Evolutionary conservation across 1,284 basidiomycete species (phyloP), one percentile per base, ranked within the genome.

Genomic region (Ceratobasidium sp.): DNA sequence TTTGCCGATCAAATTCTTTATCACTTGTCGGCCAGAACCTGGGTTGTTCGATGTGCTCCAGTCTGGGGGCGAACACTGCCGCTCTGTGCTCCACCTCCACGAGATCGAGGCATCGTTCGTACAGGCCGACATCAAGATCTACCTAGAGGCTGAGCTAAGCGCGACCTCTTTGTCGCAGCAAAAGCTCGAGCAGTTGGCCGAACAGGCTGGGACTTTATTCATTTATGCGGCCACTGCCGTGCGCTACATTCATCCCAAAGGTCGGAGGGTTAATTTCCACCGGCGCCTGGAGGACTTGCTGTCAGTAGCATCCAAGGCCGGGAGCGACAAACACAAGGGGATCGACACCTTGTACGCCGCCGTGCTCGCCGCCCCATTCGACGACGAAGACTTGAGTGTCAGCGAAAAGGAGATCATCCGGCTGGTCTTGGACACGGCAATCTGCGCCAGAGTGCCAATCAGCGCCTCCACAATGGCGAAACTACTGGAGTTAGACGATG

Each of bases 1-100:
- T 43, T 6, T 67, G 21, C 64, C 64, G 43, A 23, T 67, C 52
- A 54, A 52, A 50, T 67, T 67, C 52, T 67, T 67, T n/a, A 50
- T 67, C 13, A 55, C 64, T 11, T 41, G 64, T 30, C 50, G 64
- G 1, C 64, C 64, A 7, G 64, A 67, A 13, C 14, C 21, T 2
- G 50, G 38, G 9, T 16, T 67, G 13, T 21, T 67, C 16, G 11
- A 43, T 16, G 55, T 14, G 21, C 11, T 38, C 11, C 21, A 26
- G 6, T 1, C 16, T 9, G 5, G 7, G 9, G 21, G 14, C 14
- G 38, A 1, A 4, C 2, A n/a, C 3, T n/a, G 8, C 11, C 50
- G 38, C 32, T 54, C 47, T 7, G 16, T 43, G 18, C 16, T 52
- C 21, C 49, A 66, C 49, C n/a, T 66, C 8, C 63, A 66, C 49